A percentile compares a stretch with the other conserved stretches of the same genome.
Evolutionary conservation across 441 rosid genomes (phyloP).

Genomic region (Codiaeum variegatum): DNA sequence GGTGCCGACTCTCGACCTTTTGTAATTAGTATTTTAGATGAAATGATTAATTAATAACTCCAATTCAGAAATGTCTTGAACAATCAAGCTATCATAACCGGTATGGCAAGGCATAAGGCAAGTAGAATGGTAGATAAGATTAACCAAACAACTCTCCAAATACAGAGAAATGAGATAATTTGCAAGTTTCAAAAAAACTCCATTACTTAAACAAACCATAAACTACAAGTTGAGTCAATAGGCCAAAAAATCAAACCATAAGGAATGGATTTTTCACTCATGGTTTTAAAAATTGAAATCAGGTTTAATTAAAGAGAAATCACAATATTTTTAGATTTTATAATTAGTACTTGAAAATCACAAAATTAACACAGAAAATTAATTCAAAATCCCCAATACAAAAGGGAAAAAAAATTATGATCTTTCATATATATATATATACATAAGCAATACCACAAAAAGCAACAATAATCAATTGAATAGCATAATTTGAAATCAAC

Average conservation of each 20-base stretch:
- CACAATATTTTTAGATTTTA: not conserved
- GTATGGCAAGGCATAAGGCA: not conserved
- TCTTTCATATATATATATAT: not conserved
- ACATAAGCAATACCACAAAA: not conserved
- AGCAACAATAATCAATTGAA: not conserved
- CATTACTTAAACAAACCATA: slow-evolving; percentile 1
- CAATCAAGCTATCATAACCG: slow-evolving; percentile 9
- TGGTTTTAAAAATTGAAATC: no score
- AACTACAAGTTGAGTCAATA: not conserved
- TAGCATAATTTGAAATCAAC: not conserved
- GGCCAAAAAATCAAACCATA: no score
- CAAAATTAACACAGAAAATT: not conserved
- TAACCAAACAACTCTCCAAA: not conserved
- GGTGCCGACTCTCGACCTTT: slow-evolving; percentile 21
- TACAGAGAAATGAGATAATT: not conserved
- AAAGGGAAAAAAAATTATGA: not conserved
- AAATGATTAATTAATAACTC: slow-evolving; percentile 20
- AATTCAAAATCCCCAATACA: not conserved
- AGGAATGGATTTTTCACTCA: no score
- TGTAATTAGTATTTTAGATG: not conserved
- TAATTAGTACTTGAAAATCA: not conserved
- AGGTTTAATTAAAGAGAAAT: not conserved
- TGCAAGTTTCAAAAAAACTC: not conserved
- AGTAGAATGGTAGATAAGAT: not conserved
- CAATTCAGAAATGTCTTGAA: slow-evolving; percentile 11